Evolutionary conservation across 2,329 filamentous ascomycete genomes (phyloP), one percentile per base, ranked within the genome.

Genomic region (Botrytis tulipae): DNA sequence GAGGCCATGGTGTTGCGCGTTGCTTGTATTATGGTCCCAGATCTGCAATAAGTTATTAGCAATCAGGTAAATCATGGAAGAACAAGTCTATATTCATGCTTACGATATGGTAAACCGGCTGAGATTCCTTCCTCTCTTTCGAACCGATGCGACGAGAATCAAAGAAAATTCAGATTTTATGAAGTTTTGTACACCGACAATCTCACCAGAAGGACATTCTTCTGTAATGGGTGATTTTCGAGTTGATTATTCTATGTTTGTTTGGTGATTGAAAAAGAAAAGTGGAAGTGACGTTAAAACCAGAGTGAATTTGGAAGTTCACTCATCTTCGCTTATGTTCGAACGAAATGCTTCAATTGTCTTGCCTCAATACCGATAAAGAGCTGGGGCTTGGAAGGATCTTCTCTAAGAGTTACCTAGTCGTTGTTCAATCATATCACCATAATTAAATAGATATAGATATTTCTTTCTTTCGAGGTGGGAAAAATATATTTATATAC

Each of bases 41-140:
- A 9, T 9, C 37, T 44, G 37, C n/a, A 59, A 4, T 4, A 0
- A 32, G 22, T 8, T 42, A 3, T 63, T 8, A 63, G 16, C 1
- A 14, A 4, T 7, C 7, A 1, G 1, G 32, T 12, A 1, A 12
- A 4, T 32, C 8, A 42, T 10, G n/a, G 25, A 62, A 25, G 1
- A 9, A 25, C 4, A 35, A 35, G 35, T 35, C 5, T 1, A 0
- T 18, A 6, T 42, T 14, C 22, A 42, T 40, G 18, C 60, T 40
- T 62, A 62, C 10, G 18, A n/a, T 40, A 1, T 62, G 9, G 12
- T 62, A n/a, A 5, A 61, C 1, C 5, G 7, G 5, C 1, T 4
- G 35, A n/a, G 20, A 2, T 18, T 14, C 3, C 37, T 12, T 8
- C 9, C 10, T n/a, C 5, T 5, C 22, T n/a, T 37, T 62, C 25